Evolutionary conservation across 2,329 filamentous ascomycete genomes (phyloP).

Genomic region (Seiridium cupressi): DNA sequence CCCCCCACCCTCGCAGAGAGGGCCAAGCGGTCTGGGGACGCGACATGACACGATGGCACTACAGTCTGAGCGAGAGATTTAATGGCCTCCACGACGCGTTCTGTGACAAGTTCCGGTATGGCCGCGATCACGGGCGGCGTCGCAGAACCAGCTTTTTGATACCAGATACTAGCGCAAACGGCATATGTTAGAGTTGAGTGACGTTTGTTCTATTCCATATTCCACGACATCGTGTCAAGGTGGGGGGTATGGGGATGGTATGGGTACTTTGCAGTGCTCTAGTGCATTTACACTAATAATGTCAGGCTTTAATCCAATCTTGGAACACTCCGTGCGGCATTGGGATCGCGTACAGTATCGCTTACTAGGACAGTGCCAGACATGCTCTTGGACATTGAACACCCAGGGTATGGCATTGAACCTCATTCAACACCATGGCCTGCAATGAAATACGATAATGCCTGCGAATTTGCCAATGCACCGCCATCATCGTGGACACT

Average conservation of each 20-base stretch:
- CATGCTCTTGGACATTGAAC: neutral
- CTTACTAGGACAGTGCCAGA: neutral
- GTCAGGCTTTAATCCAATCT: neutral
- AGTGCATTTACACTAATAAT: conserved; percentile 2
- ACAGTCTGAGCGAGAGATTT: conserved; percentile 2
- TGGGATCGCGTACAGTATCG: neutral
- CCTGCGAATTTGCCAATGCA: neutral
- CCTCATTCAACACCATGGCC: neutral
- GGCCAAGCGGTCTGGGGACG: neutral
- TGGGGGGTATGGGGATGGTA: neutral
- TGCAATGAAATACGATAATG: neutral
- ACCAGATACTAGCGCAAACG: neutral
- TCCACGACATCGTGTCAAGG: neutral
- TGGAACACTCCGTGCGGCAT: neutral
- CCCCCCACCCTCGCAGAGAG: neutral
- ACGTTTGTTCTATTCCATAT: conserved; percentile 1
- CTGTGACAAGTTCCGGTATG: neutral
- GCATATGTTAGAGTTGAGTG: neutral
- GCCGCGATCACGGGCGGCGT: neutral
- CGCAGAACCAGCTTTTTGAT: neutral
- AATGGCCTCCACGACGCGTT: conserved; percentile 1
- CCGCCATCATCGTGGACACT: neutral
- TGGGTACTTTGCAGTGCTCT: neutral
- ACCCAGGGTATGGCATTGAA: neutral
- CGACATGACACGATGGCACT: neutral